Conservation (phyloP, 495 filamentous ascomycete species). For the Penicillium canescens region DNA sequence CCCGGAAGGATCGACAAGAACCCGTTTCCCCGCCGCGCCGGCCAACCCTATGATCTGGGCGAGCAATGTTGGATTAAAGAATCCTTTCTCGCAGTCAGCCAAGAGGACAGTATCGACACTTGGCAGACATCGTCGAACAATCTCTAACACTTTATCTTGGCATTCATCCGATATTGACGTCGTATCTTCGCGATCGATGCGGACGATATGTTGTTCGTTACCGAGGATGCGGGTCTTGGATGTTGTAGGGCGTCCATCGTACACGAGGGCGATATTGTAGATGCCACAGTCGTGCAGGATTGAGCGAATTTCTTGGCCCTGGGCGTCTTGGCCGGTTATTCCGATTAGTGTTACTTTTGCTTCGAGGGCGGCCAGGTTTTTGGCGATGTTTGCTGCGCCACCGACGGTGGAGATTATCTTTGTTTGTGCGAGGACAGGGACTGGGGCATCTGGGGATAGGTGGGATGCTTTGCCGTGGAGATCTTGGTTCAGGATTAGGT, state of each 20-base stretch:
- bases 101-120: not conserved
- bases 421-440: not conserved
- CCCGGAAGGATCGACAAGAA: not conserved
- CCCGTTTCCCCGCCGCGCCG: not conserved
- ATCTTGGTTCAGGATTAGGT: not conserved
- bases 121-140: not conserved
- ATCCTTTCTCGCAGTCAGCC: not conserved
- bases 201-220: not conserved
- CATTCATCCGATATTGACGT: not conserved
- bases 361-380: not conserved
- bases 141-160: not conserved
- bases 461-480: not conserved
- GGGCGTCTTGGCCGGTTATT: not conserved
- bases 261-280: not conserved
- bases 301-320: not conserved
- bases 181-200: not conserved
- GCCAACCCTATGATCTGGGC: not conserved
- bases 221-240: not conserved
- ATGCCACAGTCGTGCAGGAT: not conserved
- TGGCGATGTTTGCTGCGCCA: not conserved
- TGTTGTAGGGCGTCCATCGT: not conserved
- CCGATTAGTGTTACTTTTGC: not conserved
- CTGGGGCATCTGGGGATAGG: too few relatives aligned
- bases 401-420: not conserved
- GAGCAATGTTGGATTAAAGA: not conserved